A percentile compares a stretch with the other conserved stretches of the same genome.
These are phyloP conservation scores for Elsinoe fawcettii DNA, from an alignment of 2,329 filamentous ascomycete genomes.

Conservation along the genomic window DNA sequence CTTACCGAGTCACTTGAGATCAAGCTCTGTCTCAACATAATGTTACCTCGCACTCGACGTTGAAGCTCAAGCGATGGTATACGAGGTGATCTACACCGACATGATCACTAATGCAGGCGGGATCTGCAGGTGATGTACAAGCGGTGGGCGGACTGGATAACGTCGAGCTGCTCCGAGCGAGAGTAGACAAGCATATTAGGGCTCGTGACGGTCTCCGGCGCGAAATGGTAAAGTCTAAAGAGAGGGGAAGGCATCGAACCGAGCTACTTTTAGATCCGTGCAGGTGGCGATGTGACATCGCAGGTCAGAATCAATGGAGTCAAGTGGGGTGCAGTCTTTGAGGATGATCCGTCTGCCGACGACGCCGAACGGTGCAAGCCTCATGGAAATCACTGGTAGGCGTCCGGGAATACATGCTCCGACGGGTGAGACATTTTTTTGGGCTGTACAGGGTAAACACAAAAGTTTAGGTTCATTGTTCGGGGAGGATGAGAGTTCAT, in stretches of 20 bases:
- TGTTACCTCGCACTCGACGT: background rate
- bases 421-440: slow-evolving; percentile 5
- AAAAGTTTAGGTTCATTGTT: background rate
- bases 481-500: background rate
- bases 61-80: slow-evolving; percentile 2
- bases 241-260: background rate
- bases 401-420: background rate
- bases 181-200: background rate
- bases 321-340: background rate
- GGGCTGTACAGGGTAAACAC: background rate
- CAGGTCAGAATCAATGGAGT: background rate
- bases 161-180: too few species aligned
- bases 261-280: slow-evolving; percentile 1
- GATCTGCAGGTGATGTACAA: background rate
- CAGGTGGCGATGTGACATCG: slow-evolving; percentile 7
- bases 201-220: background rate
- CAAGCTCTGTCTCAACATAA: background rate
- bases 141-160: background rate
- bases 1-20: background rate
- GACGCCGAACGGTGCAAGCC: background rate
- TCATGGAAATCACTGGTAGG: background rate
- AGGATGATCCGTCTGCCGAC: background rate
- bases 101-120: background rate
- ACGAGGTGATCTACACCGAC: slow-evolving; percentile 7
- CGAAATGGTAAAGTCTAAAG: background rate